Conservation (phyloP, 148 eudicot species). For the Silene uniflora region DNA sequence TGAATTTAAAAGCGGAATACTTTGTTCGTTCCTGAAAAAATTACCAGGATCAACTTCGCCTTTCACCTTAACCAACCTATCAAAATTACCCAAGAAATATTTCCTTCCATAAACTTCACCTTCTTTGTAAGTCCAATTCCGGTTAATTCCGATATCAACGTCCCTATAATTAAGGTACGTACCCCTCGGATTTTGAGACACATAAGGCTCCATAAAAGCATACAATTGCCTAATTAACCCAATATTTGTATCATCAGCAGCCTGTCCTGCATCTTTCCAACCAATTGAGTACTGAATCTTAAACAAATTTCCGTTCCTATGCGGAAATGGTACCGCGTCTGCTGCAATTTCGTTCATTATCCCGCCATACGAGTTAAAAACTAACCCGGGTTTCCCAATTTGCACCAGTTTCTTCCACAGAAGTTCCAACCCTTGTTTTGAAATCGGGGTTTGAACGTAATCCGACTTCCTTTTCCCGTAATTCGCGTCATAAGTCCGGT, state of each 20-base stretch:
- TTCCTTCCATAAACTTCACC: constrained; percentile 45
- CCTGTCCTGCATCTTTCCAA: constrained; percentile 33
- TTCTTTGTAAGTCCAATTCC: constrained; percentile 32
- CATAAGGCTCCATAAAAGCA: constrained; percentile 43
- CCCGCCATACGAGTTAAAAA: constrained; percentile 51
- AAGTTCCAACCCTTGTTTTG: constrained; percentile 28
- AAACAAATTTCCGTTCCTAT: constrained; percentile 39
- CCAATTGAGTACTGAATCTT: constrained; percentile 44
- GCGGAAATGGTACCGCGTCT: constrained; percentile 42
- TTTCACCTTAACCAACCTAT: constrained; percentile 45
- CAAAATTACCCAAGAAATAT: constrained; percentile 43
- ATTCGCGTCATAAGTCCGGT: constrained; percentile 16
- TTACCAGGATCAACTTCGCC: constrained; percentile 40
- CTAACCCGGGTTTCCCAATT: constrained; percentile 26
- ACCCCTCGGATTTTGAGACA: constrained; percentile 44
- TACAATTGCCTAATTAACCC: constrained; percentile 33
- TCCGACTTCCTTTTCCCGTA: constrained; percentile 49
- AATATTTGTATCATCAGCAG: constrained; percentile 20
- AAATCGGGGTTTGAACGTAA: constrained; percentile 38
- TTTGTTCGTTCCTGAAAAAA: constrained; percentile 46
- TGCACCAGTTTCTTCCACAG: constrained; percentile 37
- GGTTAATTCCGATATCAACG: constrained; percentile 38
- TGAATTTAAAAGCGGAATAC: constrained; percentile 30
- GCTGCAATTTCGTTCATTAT: constrained; percentile 37
- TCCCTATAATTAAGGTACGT: constrained; percentile 50